A percentile compares a stretch with the other conserved stretches of the same genome.
These are phyloP conservation scores for Crinitomyces ghanaensis DNA, from an alignment of 805 yeast genomes.

Conservation along the genomic window DNA sequence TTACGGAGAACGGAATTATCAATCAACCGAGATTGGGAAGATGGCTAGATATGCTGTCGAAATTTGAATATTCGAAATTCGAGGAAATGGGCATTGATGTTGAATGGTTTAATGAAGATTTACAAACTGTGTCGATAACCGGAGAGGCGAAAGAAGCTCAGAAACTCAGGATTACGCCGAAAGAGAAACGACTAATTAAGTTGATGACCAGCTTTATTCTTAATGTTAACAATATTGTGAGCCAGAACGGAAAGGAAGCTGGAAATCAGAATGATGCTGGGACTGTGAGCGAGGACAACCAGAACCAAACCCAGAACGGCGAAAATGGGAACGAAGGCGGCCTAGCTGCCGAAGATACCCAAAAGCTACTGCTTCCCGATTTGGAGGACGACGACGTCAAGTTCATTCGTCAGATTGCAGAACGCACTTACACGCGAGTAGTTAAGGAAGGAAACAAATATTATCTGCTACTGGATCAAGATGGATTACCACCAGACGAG, in stretches of 20 bases:
- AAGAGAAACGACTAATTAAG: slow-evolving; percentile 58
- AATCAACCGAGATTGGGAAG: slow-evolving; percentile 58
- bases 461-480: slow-evolving; percentile 34
- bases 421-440: slow-evolving; percentile 18
- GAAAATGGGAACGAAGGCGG: too few relatives aligned
- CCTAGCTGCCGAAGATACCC: too few relatives aligned
- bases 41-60: slow-evolving; percentile 67
- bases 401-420: slow-evolving; percentile 19
- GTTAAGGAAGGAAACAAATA: slow-evolving; percentile 11
- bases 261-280: neutral
- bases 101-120: slow-evolving; percentile 81
- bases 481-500: slow-evolving; percentile 60
- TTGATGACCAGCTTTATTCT: slow-evolving; percentile 35
- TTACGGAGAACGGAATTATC: slow-evolving; percentile 73
- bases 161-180: slow-evolving; percentile 36
- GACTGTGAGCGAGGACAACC: too few relatives aligned
- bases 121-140: slow-evolving; percentile 33
- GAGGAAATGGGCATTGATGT: slow-evolving; percentile 72
- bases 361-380: slow-evolving; percentile 6
- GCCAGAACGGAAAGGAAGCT: neutral
- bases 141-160: slow-evolving; percentile 50
- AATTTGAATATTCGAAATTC: slow-evolving; percentile 75
- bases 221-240: slow-evolving; percentile 19
- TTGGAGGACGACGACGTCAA: slow-evolving; percentile 11
- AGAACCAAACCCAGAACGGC: too few relatives aligned